Evolutionary conservation across 192 early-diverging fungal genomes (phyloP), one percentile per base, ranked within the genome.

Genomic region (Glomus cerebriforme): DNA sequence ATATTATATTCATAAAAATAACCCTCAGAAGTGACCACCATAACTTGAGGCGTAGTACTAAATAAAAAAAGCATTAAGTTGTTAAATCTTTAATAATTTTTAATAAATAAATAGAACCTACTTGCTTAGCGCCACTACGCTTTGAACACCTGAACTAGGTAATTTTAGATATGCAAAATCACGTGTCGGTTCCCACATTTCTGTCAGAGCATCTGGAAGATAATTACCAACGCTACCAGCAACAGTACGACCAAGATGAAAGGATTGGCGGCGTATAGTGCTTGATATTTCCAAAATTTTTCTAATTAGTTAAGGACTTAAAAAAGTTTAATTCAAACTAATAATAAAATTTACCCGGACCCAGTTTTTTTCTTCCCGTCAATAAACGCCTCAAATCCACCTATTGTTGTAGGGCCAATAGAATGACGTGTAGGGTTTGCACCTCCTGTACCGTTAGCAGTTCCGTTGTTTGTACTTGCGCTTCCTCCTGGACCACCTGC

Each of bases 131-230:
- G 92, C 93, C 22, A 93, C 91, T 13, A 93, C 83, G 78, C 92
- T 93, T 80, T 92, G 91, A 29, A 92, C 91, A 73, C 92, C 91
- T 10, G 91, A 83, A 47, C 87, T 86, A 22, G 97, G 97, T 29
- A 98, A 83, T 83, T 96, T 97, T 31, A 96, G 89, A 74, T 92
- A 94, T 9, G 96, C 96, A 87, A 98, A 99, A 82, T 99, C 95
- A 10, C 98, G 87, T 64, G 93, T 86, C 6, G 97, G 97, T 84
- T 98, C 97, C 93, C 93, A 98, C 69, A 98, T 96, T 74, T 98
- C 96, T 5, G 96, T 95, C 1, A 96, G 78, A 49, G 87, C 86
- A 77, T 95, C 93, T 7, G 98, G 98, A 59, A 98, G 88, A 78
- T 95, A 92, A 73, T 93, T 94, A 31, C 93, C 92, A 13, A 96